These are phyloP conservation scores for Pichia californica DNA, from an alignment of 805 yeast genomes.

Conservation along the genomic window DNA sequence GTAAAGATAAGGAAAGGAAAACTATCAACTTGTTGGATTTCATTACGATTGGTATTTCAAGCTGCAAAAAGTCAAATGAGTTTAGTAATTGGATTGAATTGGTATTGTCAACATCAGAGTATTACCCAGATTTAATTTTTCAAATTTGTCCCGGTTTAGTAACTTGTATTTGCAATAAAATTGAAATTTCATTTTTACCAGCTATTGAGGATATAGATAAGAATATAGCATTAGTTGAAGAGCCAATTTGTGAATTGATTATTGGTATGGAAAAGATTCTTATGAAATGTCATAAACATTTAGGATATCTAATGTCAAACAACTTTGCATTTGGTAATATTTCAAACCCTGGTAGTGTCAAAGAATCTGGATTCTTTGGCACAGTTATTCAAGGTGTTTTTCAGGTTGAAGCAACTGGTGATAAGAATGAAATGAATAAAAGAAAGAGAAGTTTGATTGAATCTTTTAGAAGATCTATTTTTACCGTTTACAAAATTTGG, in stretches of 20 bases:
- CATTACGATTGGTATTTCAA: slow-evolving; percentile 21
- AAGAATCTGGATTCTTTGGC: slow-evolving; percentile 52
- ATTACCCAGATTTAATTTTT: slow-evolving; percentile 24
- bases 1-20: not conserved
- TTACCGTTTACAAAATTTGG: slow-evolving; percentile 62
- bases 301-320: slow-evolving; percentile 23
- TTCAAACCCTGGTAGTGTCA: slow-evolving; percentile 18
- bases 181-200: slow-evolving; percentile 19
- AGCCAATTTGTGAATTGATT: slow-evolving; percentile 39
- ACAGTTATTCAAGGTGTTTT: slow-evolving; percentile 75
- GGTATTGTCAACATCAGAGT: slow-evolving; percentile 17
- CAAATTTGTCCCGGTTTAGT: slow-evolving; percentile 19
- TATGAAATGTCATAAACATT: slow-evolving; percentile 49
- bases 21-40: slow-evolving; percentile 20
- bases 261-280: slow-evolving; percentile 64
- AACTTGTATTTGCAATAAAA: slow-evolving; percentile 23
- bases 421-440: slow-evolving; percentile 43
- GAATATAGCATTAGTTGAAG: slow-evolving; percentile 22
- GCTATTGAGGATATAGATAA: not conserved
- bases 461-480: slow-evolving; percentile 56
- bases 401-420: slow-evolving; percentile 58
- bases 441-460: slow-evolving; percentile 52
- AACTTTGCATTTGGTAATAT: slow-evolving; percentile 11
- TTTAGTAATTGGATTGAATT: slow-evolving; percentile 25
- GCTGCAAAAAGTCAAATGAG: slow-evolving; percentile 18